Evolutionary conservation across 345 rosid species (phyloP).

Genomic region (Zanthoxylum bungeanum): DNA sequence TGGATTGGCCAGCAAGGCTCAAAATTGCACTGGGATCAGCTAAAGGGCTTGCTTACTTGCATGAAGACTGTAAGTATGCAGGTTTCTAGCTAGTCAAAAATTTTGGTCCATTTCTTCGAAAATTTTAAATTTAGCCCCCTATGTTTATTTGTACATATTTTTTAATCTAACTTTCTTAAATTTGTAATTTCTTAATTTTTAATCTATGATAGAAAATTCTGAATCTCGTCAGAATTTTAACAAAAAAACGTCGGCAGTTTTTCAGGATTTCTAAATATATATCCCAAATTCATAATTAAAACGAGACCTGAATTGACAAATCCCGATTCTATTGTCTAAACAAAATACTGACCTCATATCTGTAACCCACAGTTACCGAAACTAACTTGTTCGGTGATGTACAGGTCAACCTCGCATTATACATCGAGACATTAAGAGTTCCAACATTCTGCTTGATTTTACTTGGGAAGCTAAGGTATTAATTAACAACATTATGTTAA

Average conservation of each 20-base stretch:
- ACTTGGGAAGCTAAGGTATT: conserved; percentile 74
- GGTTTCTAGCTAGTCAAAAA: no score
- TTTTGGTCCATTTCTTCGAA: no score
- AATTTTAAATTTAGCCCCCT: not conserved
- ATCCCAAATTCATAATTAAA: no score
- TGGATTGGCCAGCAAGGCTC: conserved; percentile 74
- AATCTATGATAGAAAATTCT: not conserved
- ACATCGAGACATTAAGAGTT: conserved; percentile 85
- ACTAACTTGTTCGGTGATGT: not conserved
- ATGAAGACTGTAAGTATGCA: conserved; percentile 96
- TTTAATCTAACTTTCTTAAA: not conserved
- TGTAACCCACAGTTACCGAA: not conserved
- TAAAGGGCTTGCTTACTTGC: conserved; percentile 90
- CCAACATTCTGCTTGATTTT: conserved; percentile 81
- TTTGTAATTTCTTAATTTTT: not conserved
- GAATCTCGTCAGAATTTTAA: no score
- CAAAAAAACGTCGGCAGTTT: no score
- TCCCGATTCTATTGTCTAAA: no score
- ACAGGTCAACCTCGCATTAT: conserved; percentile 89
- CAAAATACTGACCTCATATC: no score
- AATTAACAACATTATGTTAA: not conserved
- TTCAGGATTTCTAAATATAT: no score
- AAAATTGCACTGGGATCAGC: conserved; percentile 90
- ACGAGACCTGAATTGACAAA: no score
- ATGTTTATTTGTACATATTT: not conserved